Conservation (phyloP, 768 basidiomycete species). For the Sporobolomyces roseus region DNA sequence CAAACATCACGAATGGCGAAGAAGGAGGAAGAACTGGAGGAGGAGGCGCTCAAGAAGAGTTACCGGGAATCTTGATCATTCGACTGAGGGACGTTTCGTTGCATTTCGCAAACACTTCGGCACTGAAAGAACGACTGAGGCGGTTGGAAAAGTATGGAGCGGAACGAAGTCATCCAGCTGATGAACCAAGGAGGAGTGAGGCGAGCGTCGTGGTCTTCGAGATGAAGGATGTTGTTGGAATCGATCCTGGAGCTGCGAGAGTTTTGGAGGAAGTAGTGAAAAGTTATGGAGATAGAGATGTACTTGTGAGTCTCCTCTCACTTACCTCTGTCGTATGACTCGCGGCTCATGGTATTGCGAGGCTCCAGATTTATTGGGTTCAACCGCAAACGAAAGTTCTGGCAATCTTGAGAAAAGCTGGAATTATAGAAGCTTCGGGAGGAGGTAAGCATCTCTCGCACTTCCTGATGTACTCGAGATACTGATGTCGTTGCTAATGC, state of each 20-base stretch:
- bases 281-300: conserved; percentile 30
- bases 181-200: conserved; percentile 56
- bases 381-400: background rate
- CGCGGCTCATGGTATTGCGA: background rate
- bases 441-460: background rate
- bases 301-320: conserved; percentile 18
- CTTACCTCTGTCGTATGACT: background rate
- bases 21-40: background rate
- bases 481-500: background rate
- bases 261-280: conserved; percentile 42
- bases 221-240: conserved; percentile 81
- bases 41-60: conserved; percentile 50
- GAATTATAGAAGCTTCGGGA: conserved; percentile 1
- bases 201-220: conserved; percentile 59
- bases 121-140: conserved; percentile 81
- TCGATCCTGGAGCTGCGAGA: conserved; percentile 66
- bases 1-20: background rate
- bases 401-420: background rate
- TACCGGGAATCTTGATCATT: conserved; percentile 77
- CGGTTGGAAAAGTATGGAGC: conserved; percentile 84
- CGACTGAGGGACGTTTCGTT: conserved; percentile 76
- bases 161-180: conserved; percentile 77
- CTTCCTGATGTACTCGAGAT: background rate
- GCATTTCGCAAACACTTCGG: conserved; percentile 93
- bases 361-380: conserved; percentile 15